Base-by-base conservation (phyloP, 495 filamentous ascomycete species). In the Aeminium ludgeri region DNA sequence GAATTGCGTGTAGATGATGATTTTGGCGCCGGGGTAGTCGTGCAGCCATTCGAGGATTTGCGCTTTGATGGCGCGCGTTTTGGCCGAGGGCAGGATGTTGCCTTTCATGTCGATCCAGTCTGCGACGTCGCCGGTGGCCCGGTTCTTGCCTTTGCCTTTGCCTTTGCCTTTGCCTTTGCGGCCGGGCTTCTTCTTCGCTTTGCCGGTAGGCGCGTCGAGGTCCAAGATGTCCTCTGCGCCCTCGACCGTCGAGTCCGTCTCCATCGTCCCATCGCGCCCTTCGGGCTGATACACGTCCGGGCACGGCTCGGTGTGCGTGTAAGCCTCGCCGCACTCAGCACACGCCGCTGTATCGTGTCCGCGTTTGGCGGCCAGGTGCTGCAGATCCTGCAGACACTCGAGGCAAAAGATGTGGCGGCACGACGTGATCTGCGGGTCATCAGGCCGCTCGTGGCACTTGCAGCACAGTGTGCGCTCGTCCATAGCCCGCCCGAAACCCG, bases 401-500 rank as follows among this genome's bases (percentile, higher is more conserved):
- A 54, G 25, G 48, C 69, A 74, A 35, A 66, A 69, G 1, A 68
- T 37, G 34, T 74, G 70, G 13, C 53, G 36, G 46, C 70, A 74
- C 8, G 53, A 51, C 0, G 67, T 70, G 8, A 71, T 37, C 1
- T 55, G 48, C 2, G 59, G 53, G 0, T 58, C 44, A 0, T 55
- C 48, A 0, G 63, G 56, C 0, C 32, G 5, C 1, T 50, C 16
- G 0, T 37, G 20, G 47, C 70, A 73, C 1, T 16, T 32, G 1
- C 56, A 38, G 45, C 69, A 73, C 5, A 41, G 36, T 0, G 38
- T 50, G n/a, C 61, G 55, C 8, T 53, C 33, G 7, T 50, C 49
- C 2, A 52, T 41, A 16, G 59, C 59, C 0, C 45, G 20, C 57
- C 57, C 62, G 0, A 53, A 36, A 1, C 56, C 53, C 4, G 52